Percentiles rank a stretch among this genome's conserved stretches.
These are phyloP conservation scores for Malassezia equina DNA, from an alignment of 1,284 basidiomycete species.

Conservation along the genomic window DNA sequence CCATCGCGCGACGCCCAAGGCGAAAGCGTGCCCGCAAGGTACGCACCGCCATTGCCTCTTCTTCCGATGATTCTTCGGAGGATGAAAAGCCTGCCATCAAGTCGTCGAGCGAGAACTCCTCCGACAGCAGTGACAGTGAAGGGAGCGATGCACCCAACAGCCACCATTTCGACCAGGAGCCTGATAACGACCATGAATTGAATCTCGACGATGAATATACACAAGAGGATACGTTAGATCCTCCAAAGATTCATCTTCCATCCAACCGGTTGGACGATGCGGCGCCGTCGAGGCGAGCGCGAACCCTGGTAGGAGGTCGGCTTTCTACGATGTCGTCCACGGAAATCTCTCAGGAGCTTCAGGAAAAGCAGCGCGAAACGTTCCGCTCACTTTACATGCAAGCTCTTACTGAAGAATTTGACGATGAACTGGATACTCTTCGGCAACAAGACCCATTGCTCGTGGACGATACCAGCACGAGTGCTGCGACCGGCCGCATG, in stretches of 20 bases:
- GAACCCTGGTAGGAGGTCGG: background rate
- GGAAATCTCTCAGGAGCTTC: slow-evolving; percentile 1
- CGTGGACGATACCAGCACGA: background rate
- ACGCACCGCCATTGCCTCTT: slow-evolving; percentile 11
- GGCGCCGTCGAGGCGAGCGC: background rate
- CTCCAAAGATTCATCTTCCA: background rate
- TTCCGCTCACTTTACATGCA: slow-evolving; percentile 32
- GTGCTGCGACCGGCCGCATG: slow-evolving; percentile 18
- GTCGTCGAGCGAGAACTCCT: background rate
- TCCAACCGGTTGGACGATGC: background rate
- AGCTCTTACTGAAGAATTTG: slow-evolving; percentile 31
- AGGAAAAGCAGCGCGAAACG: slow-evolving; percentile 14
- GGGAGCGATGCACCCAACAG: slow-evolving; percentile 18
- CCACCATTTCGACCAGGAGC: slow-evolving; percentile 9
- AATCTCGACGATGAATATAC: background rate
- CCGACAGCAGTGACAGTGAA: slow-evolving; percentile 18
- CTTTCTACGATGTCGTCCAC: background rate
- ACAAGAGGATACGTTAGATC: background rate
- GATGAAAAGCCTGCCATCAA: background rate
- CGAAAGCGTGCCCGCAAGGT: slow-evolving; percentile 16
- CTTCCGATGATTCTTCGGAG: slow-evolving; percentile 1
- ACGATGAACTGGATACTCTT: slow-evolving; percentile 28
- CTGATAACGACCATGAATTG: slow-evolving; percentile 14
- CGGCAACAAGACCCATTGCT: slow-evolving; percentile 13
- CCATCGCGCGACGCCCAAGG: slow-evolving; percentile 8